Evolutionary conservation across 495 filamentous ascomycete species (phyloP), one percentile per base, ranked within the genome.

Genomic region (Penicillium samsonianum): DNA sequence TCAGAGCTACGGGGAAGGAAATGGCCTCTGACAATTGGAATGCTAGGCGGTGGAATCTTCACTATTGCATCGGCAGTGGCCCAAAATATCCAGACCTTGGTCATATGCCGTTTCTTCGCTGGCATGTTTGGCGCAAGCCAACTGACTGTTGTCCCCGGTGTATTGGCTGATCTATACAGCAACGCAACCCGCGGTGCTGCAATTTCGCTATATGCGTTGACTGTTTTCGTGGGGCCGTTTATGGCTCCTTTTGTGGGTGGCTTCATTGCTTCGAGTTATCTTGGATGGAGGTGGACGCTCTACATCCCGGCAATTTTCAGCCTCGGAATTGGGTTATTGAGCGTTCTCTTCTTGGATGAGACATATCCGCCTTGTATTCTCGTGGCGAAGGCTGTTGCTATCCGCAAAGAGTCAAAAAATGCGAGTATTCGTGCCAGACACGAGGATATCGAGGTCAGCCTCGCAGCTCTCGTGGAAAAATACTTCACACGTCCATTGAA

Each of bases 1-100:
- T 92, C 88, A 11, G 92, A 97, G 67, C 73, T 97, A 22, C 82
- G 82, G 58, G 92, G 92, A 22, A 65, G 82, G n/a, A 80, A 78
- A 45, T 64, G 62, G 61, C 85, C 84, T 3, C 64, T 88, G 6
- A 76, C 79, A 26, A 58, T 80, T 20, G 82, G 80, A 28, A 69
- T 81, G 43, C 55, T 82, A 19, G 66, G 76, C 22, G 83, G 83
- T 43, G 74, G 73, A 0, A 73, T 86, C 44, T 87, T 87, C 58
- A 76, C 75, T 1, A 73, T 86, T 41, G 80, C 76, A 8, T 78
- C 78, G 10, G 84, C 81, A 5, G 74, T 82, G 71, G 82, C 73
- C 56, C 84, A 79, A 22, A 84, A 88, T 58, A 51, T 84, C 1
- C 76, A 84, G 40, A 84, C 81, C 0, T 64, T 83, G 28, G 72